These are phyloP conservation scores for Phyllosticta citrichinensis DNA, from an alignment of 2,329 filamentous ascomycete species.

Conservation along the genomic window DNA sequence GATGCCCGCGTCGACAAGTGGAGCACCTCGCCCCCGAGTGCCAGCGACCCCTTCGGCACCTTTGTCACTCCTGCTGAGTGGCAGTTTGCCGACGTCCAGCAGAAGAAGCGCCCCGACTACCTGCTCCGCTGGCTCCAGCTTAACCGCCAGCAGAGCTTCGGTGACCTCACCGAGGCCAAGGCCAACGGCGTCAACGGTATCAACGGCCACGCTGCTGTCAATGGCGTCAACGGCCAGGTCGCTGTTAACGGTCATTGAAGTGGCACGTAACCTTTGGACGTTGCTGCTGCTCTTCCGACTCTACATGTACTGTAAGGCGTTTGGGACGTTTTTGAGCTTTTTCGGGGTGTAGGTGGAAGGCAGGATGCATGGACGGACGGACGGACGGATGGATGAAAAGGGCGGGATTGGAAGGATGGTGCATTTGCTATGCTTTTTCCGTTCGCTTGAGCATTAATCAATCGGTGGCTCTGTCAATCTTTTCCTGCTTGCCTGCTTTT, in stretches of 20 bases:
- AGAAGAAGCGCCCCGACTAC: conserved; percentile 6
- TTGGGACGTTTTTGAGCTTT: background rate
- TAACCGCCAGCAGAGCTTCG: conserved; percentile 9
- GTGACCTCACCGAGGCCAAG: conserved; percentile 5
- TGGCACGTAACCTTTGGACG: background rate
- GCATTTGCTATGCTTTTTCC: too few species aligned
- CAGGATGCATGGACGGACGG: background rate
- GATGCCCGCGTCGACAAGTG: conserved; percentile 6
- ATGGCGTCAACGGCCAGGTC: conserved; percentile 2
- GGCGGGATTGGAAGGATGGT: background rate
- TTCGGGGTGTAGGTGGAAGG: background rate
- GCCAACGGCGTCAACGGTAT: background rate
- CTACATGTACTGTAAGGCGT: background rate
- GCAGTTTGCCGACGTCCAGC: conserved; percentile 6
- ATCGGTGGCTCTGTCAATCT: too few species aligned
- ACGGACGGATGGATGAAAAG: background rate
- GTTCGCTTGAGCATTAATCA: too few species aligned
- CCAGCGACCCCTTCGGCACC: conserved; percentile 6
- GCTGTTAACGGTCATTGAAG: background rate
- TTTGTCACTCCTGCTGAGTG: conserved; percentile 4
- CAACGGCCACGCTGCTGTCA: background rate
- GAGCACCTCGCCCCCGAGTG: conserved; percentile 1
- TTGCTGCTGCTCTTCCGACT: background rate
- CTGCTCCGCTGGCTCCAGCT: conserved; percentile 10
- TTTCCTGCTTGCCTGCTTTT: too few species aligned